Percentiles rank a stretch among this genome's conserved stretches.
These are phyloP conservation scores for Pisolithus marmoratus DNA, from an alignment of 768 basidiomycete genomes.

Conservation along the genomic window DNA sequence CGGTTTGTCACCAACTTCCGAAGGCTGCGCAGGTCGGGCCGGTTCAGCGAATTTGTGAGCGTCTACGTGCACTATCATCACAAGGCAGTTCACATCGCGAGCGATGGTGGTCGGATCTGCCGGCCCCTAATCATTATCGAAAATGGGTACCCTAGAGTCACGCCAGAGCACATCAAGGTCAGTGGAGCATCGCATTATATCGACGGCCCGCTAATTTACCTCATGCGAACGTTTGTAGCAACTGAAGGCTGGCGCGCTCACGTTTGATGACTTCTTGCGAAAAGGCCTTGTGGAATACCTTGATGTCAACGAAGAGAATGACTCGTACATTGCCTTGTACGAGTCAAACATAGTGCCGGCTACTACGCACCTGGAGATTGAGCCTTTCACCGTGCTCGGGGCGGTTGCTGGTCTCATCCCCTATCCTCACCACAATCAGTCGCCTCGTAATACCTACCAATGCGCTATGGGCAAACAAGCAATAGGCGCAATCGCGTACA, in stretches of 20 bases:
- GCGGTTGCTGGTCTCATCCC: constrained; percentile 98
- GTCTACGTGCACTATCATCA: constrained; percentile 97
- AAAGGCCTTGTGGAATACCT: constrained; percentile 95
- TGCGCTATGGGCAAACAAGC: constrained; percentile 99
- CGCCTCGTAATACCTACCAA: constrained; percentile 98
- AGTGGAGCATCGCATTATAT: constrained; percentile 16
- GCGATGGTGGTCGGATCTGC: constrained; percentile 97
- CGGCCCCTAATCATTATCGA: constrained; percentile 97
- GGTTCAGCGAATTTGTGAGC: constrained; percentile 94
- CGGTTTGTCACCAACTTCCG: constrained; percentile 90
- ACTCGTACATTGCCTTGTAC: constrained; percentile 92
- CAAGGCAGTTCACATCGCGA: constrained; percentile 89
- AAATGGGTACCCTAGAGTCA: constrained; percentile 68
- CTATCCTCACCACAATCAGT: constrained; percentile 99
- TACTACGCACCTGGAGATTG: constrained; percentile 96
- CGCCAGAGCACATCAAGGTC: constrained; percentile 74
- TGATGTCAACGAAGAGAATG: constrained; percentile 99
- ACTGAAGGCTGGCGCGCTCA: constrained; percentile 70
- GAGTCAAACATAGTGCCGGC: constrained; percentile 75
- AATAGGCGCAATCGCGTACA: constrained; percentile 97
- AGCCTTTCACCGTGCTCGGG: constrained; percentile 95
- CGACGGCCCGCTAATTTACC: constrained; percentile 5
- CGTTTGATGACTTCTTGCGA: constrained; percentile 91
- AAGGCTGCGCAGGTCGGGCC: constrained; percentile 83
- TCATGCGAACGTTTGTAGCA: constrained; percentile 37